Conservation (phyloP, 2,329 filamentous ascomycete genomes). For the Diplodia corticola region DNA sequence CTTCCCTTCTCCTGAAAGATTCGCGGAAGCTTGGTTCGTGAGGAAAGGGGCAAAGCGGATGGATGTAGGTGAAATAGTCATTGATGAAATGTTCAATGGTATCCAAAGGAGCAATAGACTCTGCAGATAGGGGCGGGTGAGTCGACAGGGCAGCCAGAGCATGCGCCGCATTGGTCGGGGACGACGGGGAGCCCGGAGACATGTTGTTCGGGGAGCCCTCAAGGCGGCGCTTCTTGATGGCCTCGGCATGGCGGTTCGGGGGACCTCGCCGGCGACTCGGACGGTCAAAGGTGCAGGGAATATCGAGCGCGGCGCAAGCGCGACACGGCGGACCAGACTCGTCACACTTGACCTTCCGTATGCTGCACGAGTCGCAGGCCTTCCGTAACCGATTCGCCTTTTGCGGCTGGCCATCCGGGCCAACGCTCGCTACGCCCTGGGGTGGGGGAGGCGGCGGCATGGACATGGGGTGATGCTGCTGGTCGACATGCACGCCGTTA, state of each 20-base stretch:
- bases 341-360: constrained; percentile 58
- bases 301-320: constrained; percentile 64
- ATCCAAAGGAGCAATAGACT: constrained; percentile 69
- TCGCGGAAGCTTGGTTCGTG: constrained; percentile 76
- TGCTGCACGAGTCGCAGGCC: constrained; percentile 46
- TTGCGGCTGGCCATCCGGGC: constrained; percentile 27
- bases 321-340: constrained; percentile 66
- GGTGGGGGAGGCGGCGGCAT: constrained; percentile 19
- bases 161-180: constrained; percentile 55
- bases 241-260: constrained; percentile 66
- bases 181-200: constrained; percentile 48
- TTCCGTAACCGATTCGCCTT: constrained; percentile 43
- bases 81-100: constrained; percentile 70
- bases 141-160: constrained; percentile 53
- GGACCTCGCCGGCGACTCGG: constrained; percentile 65
- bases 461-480: constrained; percentile 23
- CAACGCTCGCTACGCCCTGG: constrained; percentile 16
- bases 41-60: constrained; percentile 74
- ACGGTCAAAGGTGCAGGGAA: constrained; percentile 66
- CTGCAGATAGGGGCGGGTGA: constrained; percentile 56
- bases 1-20: constrained; percentile 66
- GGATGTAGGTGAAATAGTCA: constrained; percentile 82
- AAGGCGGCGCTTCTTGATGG: constrained; percentile 62
- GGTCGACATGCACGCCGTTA: constrained; percentile 15
- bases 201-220: constrained; percentile 47